Evolutionary conservation across 257 asterid species (phyloP), one percentile per base, ranked within the genome.

Genomic region (Solanum chilense): DNA sequence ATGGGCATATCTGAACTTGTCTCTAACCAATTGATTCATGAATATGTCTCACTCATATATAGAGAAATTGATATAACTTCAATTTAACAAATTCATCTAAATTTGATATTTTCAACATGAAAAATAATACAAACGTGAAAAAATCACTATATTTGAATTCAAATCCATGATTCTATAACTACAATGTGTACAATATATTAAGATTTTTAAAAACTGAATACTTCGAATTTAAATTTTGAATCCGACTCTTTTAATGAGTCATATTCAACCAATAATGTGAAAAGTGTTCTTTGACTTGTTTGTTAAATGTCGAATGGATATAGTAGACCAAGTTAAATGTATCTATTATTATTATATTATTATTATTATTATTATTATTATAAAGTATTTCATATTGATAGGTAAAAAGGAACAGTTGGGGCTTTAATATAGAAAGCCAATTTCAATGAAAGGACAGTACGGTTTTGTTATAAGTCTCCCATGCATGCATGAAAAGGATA

Each of bases 301-400:
- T 77, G 4, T 8, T 0, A 14, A 10, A 16, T 47, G 12, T 47
- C 4, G 23, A 47, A 0, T 80, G 69, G 68, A 49, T 80, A 31
- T 2, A 16, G 20, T 81, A 25, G 69, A 49, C 85, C 85, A 81
- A 9, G 85, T 81, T 81, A 81, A 49, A 47, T 81, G 85, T 29
- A 81, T 81, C 45, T 10, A 15, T 23, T 56, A 18, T 18, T 35
- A 35, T 4, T n/a, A n/a, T 56, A 56, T 39, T 39, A 39, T 39
- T 39, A 33, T 33, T 3, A 4, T 3, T 35, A 35, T 4, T 12
- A 11, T 4, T 52, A 52, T 13, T 47, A 44, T 31, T 25, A 41
- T 21, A 44, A 75, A 58, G 6, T 44, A 25, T 15, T 76, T 76
- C 33, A 23, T 23, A 42, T 37, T 74, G 68, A 49, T 9, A 47